phyloP scores from a whole-genome alignment of 371 early-diverging fungal genomes.

The Lichtheimia ornata region DNA sequence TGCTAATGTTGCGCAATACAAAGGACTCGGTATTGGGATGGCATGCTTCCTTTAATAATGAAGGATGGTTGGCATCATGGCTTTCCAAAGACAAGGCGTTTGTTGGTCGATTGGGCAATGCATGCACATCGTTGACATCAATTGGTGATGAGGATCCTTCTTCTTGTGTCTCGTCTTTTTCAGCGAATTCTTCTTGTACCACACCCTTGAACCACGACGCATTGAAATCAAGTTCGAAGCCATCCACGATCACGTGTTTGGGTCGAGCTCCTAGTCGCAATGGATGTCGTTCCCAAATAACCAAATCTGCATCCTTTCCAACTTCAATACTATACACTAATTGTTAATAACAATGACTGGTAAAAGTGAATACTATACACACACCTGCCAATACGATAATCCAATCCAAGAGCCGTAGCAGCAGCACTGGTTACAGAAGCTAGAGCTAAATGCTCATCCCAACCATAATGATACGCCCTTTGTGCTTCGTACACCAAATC shows the following conservation, averaged over 20 bases:
- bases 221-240: slow-evolving; percentile 52
- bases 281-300: slow-evolving; percentile 74
- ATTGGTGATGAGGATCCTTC: not conserved
- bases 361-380: not conserved
- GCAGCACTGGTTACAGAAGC: slow-evolving; percentile 74
- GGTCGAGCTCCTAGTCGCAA: slow-evolving; percentile 80
- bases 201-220: slow-evolving; percentile 32
- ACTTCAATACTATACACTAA: slow-evolving; percentile 31
- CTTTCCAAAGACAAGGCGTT: no score
- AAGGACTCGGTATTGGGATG: slow-evolving; percentile 24
- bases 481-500: slow-evolving; percentile 79
- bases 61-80: no score
- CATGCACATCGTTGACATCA: slow-evolving; percentile 10
- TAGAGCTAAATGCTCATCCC: slow-evolving; percentile 61
- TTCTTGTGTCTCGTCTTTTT: not conserved
- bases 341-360: no score
- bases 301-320: slow-evolving; percentile 85
- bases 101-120: not conserved
- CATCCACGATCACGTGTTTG: slow-evolving; percentile 76
- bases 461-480: slow-evolving; percentile 77
- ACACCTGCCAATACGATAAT: slow-evolving; percentile 67
- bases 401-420: slow-evolving; percentile 69
- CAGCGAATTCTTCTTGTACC: slow-evolving; percentile 1
- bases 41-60: slow-evolving; percentile 25
- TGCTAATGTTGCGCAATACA: slow-evolving; percentile 51